A percentile compares a stretch with the other conserved stretches of the same genome.
phyloP scores from a whole-genome alignment of 2,329 filamentous ascomycete species.

The Tetracladium maxilliforme region DNA sequence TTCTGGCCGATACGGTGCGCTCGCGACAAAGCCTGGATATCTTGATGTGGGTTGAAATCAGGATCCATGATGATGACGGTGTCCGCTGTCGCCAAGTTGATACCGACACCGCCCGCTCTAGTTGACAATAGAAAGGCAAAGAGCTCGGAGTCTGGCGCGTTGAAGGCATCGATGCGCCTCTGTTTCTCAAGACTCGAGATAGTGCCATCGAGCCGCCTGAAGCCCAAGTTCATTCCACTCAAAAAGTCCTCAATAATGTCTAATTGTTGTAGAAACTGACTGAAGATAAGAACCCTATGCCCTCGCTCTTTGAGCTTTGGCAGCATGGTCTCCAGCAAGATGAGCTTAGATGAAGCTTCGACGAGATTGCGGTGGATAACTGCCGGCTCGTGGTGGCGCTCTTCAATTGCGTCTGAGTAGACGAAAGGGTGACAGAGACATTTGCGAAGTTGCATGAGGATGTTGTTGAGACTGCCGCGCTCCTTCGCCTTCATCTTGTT shows the following conservation, averaged over 20 bases:
- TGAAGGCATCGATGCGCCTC: slow-evolving; percentile 86
- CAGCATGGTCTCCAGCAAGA: slow-evolving; percentile 71
- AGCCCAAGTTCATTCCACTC: slow-evolving; percentile 54
- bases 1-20: slow-evolving; percentile 94
- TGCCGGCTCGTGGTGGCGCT: slow-evolving; percentile 46
- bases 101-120: slow-evolving; percentile 87
- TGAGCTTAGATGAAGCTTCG: slow-evolving; percentile 80
- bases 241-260: slow-evolving; percentile 90
- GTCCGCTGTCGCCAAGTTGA: slow-evolving; percentile 92
- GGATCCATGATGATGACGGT: slow-evolving; percentile 96
- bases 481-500: slow-evolving; percentile 53
- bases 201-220: slow-evolving; percentile 74
- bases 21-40: slow-evolving; percentile 86
- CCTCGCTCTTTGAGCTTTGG: slow-evolving; percentile 75
- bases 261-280: slow-evolving; percentile 81
- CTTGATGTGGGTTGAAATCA: slow-evolving; percentile 94
- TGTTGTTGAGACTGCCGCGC: slow-evolving; percentile 76
- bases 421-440: slow-evolving; percentile 94
- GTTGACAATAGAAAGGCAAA: slow-evolving; percentile 93
- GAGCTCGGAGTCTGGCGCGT: slow-evolving; percentile 64
- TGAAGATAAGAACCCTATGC: slow-evolving; percentile 88
- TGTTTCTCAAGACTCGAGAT: slow-evolving; percentile 79
- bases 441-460: slow-evolving; percentile 87
- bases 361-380: slow-evolving; percentile 68
- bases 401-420: slow-evolving; percentile 82